Base-by-base conservation (phyloP, 768 basidiomycete genomes). In the Strobilomyces confusus region DNA sequence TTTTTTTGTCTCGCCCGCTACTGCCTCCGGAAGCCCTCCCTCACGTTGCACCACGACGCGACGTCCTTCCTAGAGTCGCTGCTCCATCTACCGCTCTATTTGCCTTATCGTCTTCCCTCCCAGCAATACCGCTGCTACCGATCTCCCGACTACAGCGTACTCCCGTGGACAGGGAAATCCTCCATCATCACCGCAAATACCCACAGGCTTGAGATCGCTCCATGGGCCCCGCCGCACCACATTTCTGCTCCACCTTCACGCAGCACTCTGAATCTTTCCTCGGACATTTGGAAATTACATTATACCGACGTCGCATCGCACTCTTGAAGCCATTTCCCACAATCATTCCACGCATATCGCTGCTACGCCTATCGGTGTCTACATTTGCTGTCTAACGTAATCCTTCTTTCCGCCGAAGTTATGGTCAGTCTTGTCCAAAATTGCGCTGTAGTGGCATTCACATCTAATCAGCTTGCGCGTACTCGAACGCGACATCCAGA, bases 351-450 rank as follows among this genome's bases (percentile, higher is more conserved):
- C 25, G 14, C 14, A 7, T 51, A 44, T 52, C 41, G 33, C 20
- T 9, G 7, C 17, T 49, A 52, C 36, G 59, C 44, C 44, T 59
- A 56, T 60, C 54, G 44, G 50, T 42, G 36, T 25, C 34, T 17
- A 20, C 41, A 42, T 13, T 23, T 13, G 15, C 22, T 32, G 14
- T 43, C 17, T 49, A 32, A 41, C 40, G 22, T 33, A n/a, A 49
- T 41, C 19, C 13, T 32, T 36, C 23, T 20, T 20, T 38, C 37
- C 37, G 19, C 37, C 37, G 5, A 38, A 38, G 34, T 17, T 14
- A 9, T 36, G 34, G 34, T 14, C 5, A 17, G 34, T 17, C 6
- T 15, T 33, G 32, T 33, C 32, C n/a, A n/a, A n/a, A 33, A 33
- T 33, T 33, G 11, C 32, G 32, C 13, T 33, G 14, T 14, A 3